Percentiles rank a stretch among this genome's conserved stretches.
Conservation (phyloP, 192 early-diverging fungal genomes). For the Kickxella alabastrina region DNA sequence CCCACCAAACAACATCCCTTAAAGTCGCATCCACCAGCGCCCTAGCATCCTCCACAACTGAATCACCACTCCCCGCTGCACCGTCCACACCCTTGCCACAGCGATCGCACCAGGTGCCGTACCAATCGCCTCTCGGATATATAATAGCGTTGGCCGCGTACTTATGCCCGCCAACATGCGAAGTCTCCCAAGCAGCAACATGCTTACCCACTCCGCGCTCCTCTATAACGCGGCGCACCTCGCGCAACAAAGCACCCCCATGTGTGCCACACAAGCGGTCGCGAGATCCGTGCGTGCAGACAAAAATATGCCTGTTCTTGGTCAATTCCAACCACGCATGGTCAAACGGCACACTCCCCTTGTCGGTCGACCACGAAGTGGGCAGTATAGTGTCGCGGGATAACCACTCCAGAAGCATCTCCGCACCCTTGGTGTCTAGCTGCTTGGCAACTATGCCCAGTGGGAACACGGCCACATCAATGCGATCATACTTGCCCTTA, state of each 20-base stretch:
- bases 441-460: slow-evolving; percentile 31
- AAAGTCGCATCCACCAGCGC: slow-evolving; percentile 31
- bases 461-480: slow-evolving; percentile 45
- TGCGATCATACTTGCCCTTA: slow-evolving; percentile 11
- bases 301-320: slow-evolving; percentile 44
- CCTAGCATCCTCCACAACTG: slow-evolving; percentile 16
- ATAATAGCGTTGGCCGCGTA: slow-evolving; percentile 50
- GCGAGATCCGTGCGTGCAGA: slow-evolving; percentile 47
- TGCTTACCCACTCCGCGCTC: slow-evolving; percentile 15
- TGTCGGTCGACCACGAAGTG: slow-evolving; percentile 22
- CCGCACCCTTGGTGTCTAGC: slow-evolving; percentile 28
- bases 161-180: slow-evolving; percentile 52
- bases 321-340: slow-evolving; percentile 43
- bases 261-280: slow-evolving; percentile 39
- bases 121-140: slow-evolving; percentile 53
- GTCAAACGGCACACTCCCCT: slow-evolving; percentile 20
- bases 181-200: slow-evolving; percentile 43
- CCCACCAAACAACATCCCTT: slow-evolving; percentile 38
- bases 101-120: slow-evolving; percentile 44
- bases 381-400: slow-evolving; percentile 24
- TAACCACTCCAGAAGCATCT: slow-evolving; percentile 28
- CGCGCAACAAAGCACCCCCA: slow-evolving; percentile 27
- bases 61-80: too few relatives aligned
- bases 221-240: slow-evolving; percentile 22
- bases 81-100: too few relatives aligned